Base-by-base conservation (phyloP, 768 basidiomycete genomes). In the Boletellus ananas region DNA sequence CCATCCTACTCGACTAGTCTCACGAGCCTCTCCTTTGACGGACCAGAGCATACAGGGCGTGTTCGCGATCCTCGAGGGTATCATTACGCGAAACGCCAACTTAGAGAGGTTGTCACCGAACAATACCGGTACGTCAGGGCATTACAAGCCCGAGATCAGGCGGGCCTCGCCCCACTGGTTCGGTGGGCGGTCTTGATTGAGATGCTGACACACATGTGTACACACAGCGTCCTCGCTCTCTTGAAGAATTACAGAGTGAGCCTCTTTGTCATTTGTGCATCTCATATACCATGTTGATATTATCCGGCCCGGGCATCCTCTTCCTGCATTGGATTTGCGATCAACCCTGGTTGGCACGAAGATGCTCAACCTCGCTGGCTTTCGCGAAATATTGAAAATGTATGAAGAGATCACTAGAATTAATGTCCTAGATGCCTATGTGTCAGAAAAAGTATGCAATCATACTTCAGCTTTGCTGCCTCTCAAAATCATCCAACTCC, bases 341-440 rank as follows among this genome's bases (percentile, higher is more conserved):
- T 29, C 29, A 21, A 39, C 37, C 6, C 4, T 39, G 37, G 9
- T 2, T 18, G 27, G 18, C 13, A 7, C 20, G 13, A 50, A 90
- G 85, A 83, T 93, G 42, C 69, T 96, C 31, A 97, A 99, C 65
- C 66, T 92, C 4, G 91, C 90, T 0, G 95, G 94, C 1, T 93
- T 95, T 63, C 76, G 88, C 29, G 91, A 92, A 61, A 85, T 86
- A 0, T 60, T 92, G 47, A 91, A 92, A 69, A 91, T 91, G 63
- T 92, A 89, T 57, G 88, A 89, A 60, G 92, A 90, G 62, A 70
- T 77, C 6, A 87, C 91, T 6, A 81, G 76, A 66, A 84, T 89
- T 20, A 74, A 77, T 5, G 84, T 80, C n/a, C 81, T 90, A 62
- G 75, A 84, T n/a, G 78, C 84, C 37, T 96, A 94, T 62, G 93